phyloP scores from a whole-genome alignment of 768 basidiomycete genomes.

The Hortiboletus flavorubellus region DNA sequence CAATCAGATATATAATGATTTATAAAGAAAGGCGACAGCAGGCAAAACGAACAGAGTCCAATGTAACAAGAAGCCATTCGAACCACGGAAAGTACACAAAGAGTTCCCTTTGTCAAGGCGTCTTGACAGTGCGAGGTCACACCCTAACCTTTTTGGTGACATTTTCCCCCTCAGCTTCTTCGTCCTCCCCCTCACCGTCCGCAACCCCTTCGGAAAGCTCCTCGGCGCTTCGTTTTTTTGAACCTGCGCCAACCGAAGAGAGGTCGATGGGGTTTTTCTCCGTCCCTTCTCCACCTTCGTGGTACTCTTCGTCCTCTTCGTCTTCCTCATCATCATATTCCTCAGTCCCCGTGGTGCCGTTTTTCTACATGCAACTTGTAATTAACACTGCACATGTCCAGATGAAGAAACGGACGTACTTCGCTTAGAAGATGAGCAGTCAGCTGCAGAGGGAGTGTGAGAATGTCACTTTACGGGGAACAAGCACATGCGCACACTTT shows the following conservation, averaged over 20 bases:
- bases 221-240: conserved; percentile 28
- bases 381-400: background rate
- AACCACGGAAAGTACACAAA: background rate
- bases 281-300: conserved; percentile 4
- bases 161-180: conserved; percentile 3
- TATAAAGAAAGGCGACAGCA: conserved; percentile 11
- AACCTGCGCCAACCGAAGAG: conserved; percentile 12
- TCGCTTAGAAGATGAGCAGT: conserved; percentile 24
- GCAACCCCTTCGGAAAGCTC: conserved; percentile 17
- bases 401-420: conserved; percentile 4
- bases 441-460: conserved; percentile 15
- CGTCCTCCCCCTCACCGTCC: conserved; percentile 9
- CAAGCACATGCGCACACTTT: conserved; percentile 12
- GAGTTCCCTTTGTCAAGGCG: background rate
- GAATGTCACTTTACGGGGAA: background rate
- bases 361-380: conserved; percentile 3
- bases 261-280: conserved; percentile 12
- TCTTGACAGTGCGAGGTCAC: background rate
- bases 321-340: conserved; percentile 15
- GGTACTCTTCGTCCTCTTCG: conserved; percentile 24
- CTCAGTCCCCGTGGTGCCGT: conserved; percentile 6
- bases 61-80: background rate
- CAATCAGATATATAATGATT: conserved; percentile 8
- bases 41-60: background rate
- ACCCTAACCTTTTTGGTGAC: conserved; percentile 28